Evolutionary conservation across 164 flowering plant species (phyloP).

Genomic region (Nelumbo lutea): DNA sequence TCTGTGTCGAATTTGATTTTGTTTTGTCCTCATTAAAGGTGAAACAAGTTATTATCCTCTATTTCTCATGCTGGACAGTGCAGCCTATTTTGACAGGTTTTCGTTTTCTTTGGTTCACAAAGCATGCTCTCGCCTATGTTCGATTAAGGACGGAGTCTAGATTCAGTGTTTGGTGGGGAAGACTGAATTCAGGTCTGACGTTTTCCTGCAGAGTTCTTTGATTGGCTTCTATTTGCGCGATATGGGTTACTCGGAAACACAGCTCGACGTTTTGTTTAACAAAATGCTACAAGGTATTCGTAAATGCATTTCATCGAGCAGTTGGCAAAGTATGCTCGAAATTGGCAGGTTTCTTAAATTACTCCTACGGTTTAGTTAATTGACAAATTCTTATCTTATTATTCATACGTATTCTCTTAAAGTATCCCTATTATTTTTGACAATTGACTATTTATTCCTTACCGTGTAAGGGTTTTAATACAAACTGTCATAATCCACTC

Average conservation of each 20-base stretch:
- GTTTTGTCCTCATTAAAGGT: too few species aligned
- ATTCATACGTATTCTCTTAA: too few species aligned
- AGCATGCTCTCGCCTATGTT: conserved; percentile 47
- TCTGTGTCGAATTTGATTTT: too few species aligned
- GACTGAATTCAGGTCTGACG: conserved; percentile 33
- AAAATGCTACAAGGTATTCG: conserved; percentile 59
- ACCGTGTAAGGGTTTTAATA: too few species aligned
- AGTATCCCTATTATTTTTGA: too few species aligned
- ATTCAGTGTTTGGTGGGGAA: conserved; percentile 54
- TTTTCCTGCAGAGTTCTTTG: conserved; percentile 56
- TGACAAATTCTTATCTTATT: too few species aligned
- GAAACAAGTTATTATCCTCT: conserved; percentile 32
- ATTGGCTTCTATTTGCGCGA: conserved; percentile 29
- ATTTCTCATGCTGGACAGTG: conserved; percentile 46
- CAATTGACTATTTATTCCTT: too few species aligned
- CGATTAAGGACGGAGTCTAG: conserved; percentile 47
- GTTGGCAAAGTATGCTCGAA: too few species aligned
- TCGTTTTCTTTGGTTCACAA: conserved; percentile 55
- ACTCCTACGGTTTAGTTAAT: too few species aligned
- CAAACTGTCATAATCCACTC: too few species aligned
- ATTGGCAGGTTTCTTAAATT: too few species aligned
- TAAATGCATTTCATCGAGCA: too few species aligned
- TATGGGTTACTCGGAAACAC: conserved; percentile 34
- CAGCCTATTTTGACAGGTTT: conserved; percentile 40
- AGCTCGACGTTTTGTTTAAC: conserved; percentile 49